These are phyloP conservation scores for Clonostachys solani DNA, from an alignment of 2,329 filamentous ascomycete species.

Conservation along the genomic window DNA sequence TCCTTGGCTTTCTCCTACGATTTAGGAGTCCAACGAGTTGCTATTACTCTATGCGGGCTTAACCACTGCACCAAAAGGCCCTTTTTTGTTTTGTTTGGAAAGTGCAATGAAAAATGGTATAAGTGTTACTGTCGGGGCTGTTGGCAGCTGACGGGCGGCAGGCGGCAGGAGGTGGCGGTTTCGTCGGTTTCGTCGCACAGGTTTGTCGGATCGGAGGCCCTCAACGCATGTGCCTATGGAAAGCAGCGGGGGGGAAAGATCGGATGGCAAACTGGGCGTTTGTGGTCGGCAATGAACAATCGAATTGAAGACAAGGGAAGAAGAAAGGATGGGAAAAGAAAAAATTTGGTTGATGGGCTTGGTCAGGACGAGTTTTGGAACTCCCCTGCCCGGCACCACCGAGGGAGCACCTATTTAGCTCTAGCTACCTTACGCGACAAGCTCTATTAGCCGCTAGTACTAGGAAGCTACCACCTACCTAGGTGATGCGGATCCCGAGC, in stretches of 20 bases:
- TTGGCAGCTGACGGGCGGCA: not conserved
- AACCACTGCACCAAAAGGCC: not conserved
- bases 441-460: too few relatives aligned
- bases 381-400: not conserved
- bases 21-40: constrained; percentile 29
- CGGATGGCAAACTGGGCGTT: too few relatives aligned
- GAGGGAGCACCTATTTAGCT: not conserved
- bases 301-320: not conserved
- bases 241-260: too few relatives aligned
- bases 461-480: too few relatives aligned
- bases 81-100: not conserved
- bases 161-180: not conserved
- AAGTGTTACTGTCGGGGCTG: not conserved
- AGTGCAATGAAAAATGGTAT: not conserved
- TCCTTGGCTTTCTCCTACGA: constrained; percentile 24
- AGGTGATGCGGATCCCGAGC: too few relatives aligned
- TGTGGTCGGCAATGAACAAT: too few relatives aligned
- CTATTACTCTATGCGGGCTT: constrained; percentile 27
- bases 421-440: too few relatives aligned
- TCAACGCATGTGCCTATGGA: too few relatives aligned
- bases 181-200: not conserved
- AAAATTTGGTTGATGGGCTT: not conserved
- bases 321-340: constrained; percentile 1
- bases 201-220: too few relatives aligned
- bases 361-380: not conserved